These are phyloP conservation scores for Cinnamomum micranthum DNA, from an alignment of 164 flowering plant species.

Conservation along the genomic window DNA sequence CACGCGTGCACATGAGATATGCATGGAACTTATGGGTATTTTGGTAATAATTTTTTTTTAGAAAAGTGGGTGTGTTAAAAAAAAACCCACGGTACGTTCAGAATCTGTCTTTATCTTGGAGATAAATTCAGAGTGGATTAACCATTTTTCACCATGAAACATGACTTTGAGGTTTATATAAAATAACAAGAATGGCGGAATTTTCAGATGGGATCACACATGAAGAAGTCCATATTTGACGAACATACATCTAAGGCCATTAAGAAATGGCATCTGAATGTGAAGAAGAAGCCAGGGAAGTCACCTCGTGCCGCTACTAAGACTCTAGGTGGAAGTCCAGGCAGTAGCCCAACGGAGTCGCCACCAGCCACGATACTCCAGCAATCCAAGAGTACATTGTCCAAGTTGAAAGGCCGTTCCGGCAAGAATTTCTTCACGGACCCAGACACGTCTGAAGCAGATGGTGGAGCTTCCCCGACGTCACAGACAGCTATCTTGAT, in stretches of 20 bases:
- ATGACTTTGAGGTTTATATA: not conserved
- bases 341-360: conserved; percentile 28
- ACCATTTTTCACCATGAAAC: not conserved
- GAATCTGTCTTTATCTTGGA: not conserved
- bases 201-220: conserved; percentile 85
- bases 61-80: too few species aligned
- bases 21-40: not conserved
- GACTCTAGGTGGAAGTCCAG: conserved; percentile 31
- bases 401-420: not conserved
- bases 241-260: conserved; percentile 86
- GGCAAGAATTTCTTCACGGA: conserved; percentile 18
- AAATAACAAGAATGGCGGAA: not conserved
- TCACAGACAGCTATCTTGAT: conserved; percentile 20
- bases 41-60: too few species aligned
- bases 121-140: not conserved
- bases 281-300: conserved; percentile 41
- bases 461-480: conserved; percentile 16
- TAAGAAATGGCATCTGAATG: conserved; percentile 58
- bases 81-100: too few species aligned
- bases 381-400: conserved; percentile 18
- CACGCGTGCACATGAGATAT: not conserved
- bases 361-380: conserved; percentile 16
- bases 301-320: conserved; percentile 12
- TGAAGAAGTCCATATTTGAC: conserved; percentile 85
- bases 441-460: conserved; percentile 24